phyloP scores from a whole-genome alignment of 2,329 filamentous ascomycete genomes.

The Cercospora sesami region DNA sequence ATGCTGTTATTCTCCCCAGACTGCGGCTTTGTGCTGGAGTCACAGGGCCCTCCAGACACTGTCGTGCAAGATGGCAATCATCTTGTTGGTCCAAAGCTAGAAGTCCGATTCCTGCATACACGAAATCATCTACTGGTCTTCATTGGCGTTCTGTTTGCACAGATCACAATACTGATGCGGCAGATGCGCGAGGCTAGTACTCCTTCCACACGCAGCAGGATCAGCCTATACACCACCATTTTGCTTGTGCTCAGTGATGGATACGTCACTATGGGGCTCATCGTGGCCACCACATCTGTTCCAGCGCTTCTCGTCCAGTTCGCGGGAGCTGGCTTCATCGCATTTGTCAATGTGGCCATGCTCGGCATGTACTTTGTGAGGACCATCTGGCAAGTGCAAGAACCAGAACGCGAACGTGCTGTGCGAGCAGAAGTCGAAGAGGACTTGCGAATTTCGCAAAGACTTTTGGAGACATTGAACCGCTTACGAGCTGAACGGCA shows the following conservation, averaged over 20 bases:
- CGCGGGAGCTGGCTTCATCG: conserved; percentile 58
- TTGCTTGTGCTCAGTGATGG: conserved; percentile 63
- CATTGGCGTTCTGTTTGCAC: conserved; percentile 51
- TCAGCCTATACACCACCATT: conserved; percentile 65
- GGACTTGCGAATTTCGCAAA: conserved; percentile 29
- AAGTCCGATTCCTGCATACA: conserved; percentile 51
- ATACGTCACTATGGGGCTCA: conserved; percentile 56
- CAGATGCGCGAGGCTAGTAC: conserved; percentile 66
- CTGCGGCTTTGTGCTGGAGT: conserved; percentile 65
- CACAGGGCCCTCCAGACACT: conserved; percentile 58
- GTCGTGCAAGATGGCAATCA: conserved; percentile 54
- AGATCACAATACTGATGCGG: conserved; percentile 58
- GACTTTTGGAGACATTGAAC: conserved; percentile 27
- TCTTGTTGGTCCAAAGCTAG: conserved; percentile 58
- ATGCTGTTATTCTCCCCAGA: conserved; percentile 65
- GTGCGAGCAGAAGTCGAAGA: conserved; percentile 48
- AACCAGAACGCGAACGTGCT: conserved; percentile 48
- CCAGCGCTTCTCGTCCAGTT: conserved; percentile 57
- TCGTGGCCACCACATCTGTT: conserved; percentile 57
- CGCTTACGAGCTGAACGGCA: conserved; percentile 29
- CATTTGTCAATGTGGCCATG: conserved; percentile 61
- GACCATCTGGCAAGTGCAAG: conserved; percentile 67
- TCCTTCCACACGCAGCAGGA: conserved; percentile 62
- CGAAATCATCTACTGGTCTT: conserved; percentile 57
- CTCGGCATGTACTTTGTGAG: conserved; percentile 66